Evolutionary conservation across 768 basidiomycete species (phyloP), one percentile per base, ranked within the genome.

Genomic region (Panellus pusillus): DNA sequence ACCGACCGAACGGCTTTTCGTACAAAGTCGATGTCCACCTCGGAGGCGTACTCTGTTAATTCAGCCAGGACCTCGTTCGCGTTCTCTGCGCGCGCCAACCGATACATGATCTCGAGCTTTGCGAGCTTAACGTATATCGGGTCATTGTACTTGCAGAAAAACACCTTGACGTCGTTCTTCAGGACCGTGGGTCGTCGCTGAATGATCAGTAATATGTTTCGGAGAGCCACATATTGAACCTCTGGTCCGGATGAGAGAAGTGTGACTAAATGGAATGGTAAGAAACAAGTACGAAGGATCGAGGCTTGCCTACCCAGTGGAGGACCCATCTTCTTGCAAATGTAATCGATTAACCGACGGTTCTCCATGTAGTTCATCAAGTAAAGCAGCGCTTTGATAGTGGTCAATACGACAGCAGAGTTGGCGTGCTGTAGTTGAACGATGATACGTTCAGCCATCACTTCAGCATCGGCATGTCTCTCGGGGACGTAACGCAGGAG

Each of bases 81-180:
- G 68, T 98, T 99, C 66, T 94, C 93, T 54, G 93, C 87, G n/a
- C 92, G 83, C 9, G 95, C 93, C 17, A 99, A 79, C 9, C 97
- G 86, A 70, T 98, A 98, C 91, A 99, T 98, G 65, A 98, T 98
- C 71, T 98, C 97, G 47, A 99, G 77, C 64, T 99, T 98, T 45
- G 95, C 96, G 28, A 99, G 79, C 69, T 99, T 98, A 68, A 98
- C 93, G 68, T 98, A 99, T 61, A 98, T 97, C 2, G 97, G 97
- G 65, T 98, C 97, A 68, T 98, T 98, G 71, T 98, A 99, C 72
- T 99, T 98, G 89, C 94, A 98, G 74, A 99, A 99, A 74, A 99
- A 98, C 13, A 98, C 95, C 64, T 93, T 93, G 65, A 99, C 96
- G 66, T 98, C 97, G 71, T 97, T 97, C 72, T 91, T 91, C 38